phyloP scores from a whole-genome alignment of 805 yeast genomes.

The Trichomonascus vanleenenianus region DNA sequence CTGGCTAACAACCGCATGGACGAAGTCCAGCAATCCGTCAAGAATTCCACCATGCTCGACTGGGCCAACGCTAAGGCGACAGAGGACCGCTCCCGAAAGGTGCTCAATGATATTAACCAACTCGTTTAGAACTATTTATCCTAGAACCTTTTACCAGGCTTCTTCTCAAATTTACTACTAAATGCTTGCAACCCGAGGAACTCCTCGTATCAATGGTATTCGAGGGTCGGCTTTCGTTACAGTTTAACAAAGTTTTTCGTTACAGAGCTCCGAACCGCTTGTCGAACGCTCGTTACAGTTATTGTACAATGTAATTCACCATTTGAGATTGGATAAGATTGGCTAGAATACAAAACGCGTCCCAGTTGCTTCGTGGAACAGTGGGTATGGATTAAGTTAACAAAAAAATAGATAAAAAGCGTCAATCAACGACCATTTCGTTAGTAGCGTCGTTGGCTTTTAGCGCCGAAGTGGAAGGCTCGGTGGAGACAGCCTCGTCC shows the following conservation, averaged over 20 bases:
- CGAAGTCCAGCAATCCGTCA: slow-evolving; percentile 5
- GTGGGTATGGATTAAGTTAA: neutral
- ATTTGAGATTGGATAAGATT: too few relatives aligned
- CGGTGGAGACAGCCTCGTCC: neutral
- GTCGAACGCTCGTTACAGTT: too few relatives aligned
- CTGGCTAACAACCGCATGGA: slow-evolving; percentile 19
- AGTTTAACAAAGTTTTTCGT: too few relatives aligned
- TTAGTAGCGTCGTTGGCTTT: neutral
- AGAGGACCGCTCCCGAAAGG: neutral
- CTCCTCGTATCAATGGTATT: neutral
- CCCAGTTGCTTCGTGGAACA: too few relatives aligned
- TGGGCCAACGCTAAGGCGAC: neutral
- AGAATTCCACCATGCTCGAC: slow-evolving; percentile 1
- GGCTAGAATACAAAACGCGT: too few relatives aligned
- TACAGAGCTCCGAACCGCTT: too few relatives aligned
- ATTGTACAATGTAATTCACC: too few relatives aligned
- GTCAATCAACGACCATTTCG: neutral
- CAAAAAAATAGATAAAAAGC: neutral
- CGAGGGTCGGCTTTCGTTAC: too few relatives aligned
- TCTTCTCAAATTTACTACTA: too few relatives aligned
- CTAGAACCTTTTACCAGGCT: neutral
- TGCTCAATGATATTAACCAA: neutral
- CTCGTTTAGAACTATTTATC: too few relatives aligned
- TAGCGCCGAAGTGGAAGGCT: neutral
- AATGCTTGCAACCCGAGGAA: too few relatives aligned